Base-by-base conservation (phyloP, 768 basidiomycete species). In the Hericium alpestre region DNA sequence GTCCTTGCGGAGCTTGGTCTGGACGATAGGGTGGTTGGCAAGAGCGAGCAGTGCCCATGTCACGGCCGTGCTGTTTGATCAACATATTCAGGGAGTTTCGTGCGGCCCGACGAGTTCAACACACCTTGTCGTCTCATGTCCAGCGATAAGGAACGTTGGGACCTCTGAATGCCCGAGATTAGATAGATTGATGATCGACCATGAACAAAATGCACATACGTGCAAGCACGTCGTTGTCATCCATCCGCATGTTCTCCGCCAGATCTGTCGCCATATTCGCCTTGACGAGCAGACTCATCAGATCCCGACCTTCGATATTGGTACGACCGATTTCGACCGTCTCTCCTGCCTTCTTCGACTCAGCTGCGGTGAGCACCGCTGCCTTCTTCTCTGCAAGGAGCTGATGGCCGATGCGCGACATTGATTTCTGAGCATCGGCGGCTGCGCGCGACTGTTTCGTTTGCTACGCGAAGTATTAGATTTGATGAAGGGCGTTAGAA, bases 301-400 rank as follows among this genome's bases (percentile, higher is more conserved):
- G 56, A 58, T 70, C 69, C 23, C 61, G 56, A 3, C 66, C 64
- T 10, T 39, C 48, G n/a, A 66, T 50, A 37, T 63, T 48, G 12
- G 61, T 57, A 53, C 53, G 56, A 25, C 47, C 63, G 13, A 61
- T 51, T 2, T 25, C 38, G 27, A 51, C 55, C 1, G 53, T 41
- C 12, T 16, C 53, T 13, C 12, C 20, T 11, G 38, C 59, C 27
- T 27, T 16, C 8, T 32, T 22, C 39, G 18, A 2, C 41, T 43
- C 37, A 20, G 20, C 23, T 16, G 56, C 61, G 18, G 57, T 53
- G 12, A 62, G 48, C 12, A 71, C 61, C 8, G 66, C 68, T 7
- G 60, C 65, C 64, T 83, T 83, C 62, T 81, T 84, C 8, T 79
- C 72, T 8, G 60, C 57, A n/a, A 83, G 58, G 7, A 86, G 69